These are phyloP conservation scores for Protomyces pachydermus DNA, from an alignment of 1,139 yeast species.

Conservation along the genomic window DNA sequence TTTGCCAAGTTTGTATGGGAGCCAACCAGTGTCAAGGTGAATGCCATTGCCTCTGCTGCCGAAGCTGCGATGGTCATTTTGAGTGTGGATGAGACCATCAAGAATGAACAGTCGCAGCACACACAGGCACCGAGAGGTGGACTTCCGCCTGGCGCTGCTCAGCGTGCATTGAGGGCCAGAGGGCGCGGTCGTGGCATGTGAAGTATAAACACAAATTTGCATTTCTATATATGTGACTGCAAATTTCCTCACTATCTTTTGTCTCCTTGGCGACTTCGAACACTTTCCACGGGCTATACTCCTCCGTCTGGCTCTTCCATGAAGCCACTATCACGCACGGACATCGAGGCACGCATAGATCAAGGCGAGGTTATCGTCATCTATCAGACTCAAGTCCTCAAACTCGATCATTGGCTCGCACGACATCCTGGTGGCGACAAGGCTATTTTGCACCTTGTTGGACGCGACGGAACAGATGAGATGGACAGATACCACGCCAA, in stretches of 20 bases:
- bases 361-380: slow-evolving; percentile 67
- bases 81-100: slow-evolving; percentile 93
- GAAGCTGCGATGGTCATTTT: slow-evolving; percentile 92
- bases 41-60: slow-evolving; percentile 94
- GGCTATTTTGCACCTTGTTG: slow-evolving; percentile 77
- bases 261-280: too few relatives aligned
- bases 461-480: slow-evolving; percentile 86
- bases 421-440: slow-evolving; percentile 87
- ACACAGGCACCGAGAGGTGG: slow-evolving; percentile 47
- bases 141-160: slow-evolving; percentile 51
- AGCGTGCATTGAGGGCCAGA: slow-evolving; percentile 49
- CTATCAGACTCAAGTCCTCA: slow-evolving; percentile 55
- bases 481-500: slow-evolving; percentile 68
- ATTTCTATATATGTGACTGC: background rate
- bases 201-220: background rate
- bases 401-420: slow-evolving; percentile 64
- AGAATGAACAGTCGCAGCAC: slow-evolving; percentile 57
- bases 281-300: too few relatives aligned
- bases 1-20: slow-evolving; percentile 92
- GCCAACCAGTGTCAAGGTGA: slow-evolving; percentile 87
- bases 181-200: slow-evolving; percentile 30
- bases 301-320: background rate
- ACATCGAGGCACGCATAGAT: slow-evolving; percentile 8
- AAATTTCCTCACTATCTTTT: too few relatives aligned
- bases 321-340: background rate